These are phyloP conservation scores for Nannochloropsis limnetica DNA, from an alignment of 352 stramenopile species.

Conservation along the genomic window DNA sequence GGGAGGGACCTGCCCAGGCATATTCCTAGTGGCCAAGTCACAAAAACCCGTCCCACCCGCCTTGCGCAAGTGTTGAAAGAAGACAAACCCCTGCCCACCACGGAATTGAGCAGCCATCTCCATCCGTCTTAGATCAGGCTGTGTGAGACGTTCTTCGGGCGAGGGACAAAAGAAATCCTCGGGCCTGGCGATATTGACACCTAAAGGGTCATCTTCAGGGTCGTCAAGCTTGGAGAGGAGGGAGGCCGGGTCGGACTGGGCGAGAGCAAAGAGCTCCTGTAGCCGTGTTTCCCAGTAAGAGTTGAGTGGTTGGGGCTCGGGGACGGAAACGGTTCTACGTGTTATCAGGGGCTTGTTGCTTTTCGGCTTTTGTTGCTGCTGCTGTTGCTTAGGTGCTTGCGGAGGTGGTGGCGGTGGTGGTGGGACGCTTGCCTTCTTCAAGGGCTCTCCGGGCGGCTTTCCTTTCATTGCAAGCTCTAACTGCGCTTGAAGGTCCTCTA, in stretches of 20 bases:
- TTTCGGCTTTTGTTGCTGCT: neutral
- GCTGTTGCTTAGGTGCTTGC: neutral
- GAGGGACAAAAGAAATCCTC: neutral
- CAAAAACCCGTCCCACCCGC: conserved; percentile 51
- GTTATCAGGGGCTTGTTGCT: neutral
- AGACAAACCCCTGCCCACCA: conserved; percentile 47
- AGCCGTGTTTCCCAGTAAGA: conserved; percentile 6
- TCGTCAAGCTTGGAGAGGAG: conserved; percentile 17
- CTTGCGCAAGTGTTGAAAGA: conserved; percentile 52
- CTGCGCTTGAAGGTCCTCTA: neutral
- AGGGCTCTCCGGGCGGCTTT: neutral
- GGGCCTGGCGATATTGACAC: neutral
- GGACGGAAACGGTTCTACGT: neutral
- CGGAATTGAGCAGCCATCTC: conserved; percentile 6
- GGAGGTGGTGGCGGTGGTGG: too few species aligned
- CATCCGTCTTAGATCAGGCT: neutral
- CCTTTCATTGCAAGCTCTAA: neutral
- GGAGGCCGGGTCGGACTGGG: neutral
- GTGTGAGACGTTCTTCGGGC: neutral
- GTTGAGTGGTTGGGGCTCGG: neutral
- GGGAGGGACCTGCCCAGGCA: conserved; percentile 36
- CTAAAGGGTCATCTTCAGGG: neutral
- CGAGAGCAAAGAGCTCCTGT: conserved; percentile 2
- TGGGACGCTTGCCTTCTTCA: neutral
- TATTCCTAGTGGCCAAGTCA: conserved; percentile 45